Conservation (phyloP, 2,329 filamentous ascomycete genomes). For the Penicillium expansum region DNA sequence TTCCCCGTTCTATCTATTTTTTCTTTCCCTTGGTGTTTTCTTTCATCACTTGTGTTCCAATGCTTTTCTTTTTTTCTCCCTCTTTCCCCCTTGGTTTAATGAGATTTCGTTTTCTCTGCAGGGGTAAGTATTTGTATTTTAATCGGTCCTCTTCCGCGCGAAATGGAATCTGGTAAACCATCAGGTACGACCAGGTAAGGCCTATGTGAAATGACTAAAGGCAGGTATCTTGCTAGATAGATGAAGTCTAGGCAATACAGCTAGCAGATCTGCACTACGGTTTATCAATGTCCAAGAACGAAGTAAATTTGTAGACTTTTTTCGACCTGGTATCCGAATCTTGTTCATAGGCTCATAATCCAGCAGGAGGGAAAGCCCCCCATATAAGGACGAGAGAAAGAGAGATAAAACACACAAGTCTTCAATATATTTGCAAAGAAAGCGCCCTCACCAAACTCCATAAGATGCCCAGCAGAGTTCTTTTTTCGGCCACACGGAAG, state of each 20-base stretch:
- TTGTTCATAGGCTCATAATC: slow-evolving; percentile 37
- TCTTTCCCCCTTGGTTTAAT: slow-evolving; percentile 24
- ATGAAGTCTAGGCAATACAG: slow-evolving; percentile 6
- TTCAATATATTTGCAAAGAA: slow-evolving; percentile 24
- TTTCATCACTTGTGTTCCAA: slow-evolving; percentile 24
- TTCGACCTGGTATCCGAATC: slow-evolving; percentile 31
- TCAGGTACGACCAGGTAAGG: slow-evolving; percentile 48
- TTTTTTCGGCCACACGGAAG: slow-evolving; percentile 22
- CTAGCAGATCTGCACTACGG: slow-evolving; percentile 3
- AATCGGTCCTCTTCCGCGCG: slow-evolving; percentile 23
- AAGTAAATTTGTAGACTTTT: slow-evolving; percentile 16
- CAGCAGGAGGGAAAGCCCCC: slow-evolving; percentile 20
- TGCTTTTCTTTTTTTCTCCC: slow-evolving; percentile 33
- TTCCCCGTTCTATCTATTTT: slow-evolving; percentile 27
- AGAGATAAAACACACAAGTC: slow-evolving; percentile 18
- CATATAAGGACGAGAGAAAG: slow-evolving; percentile 17
- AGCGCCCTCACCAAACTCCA: slow-evolving; percentile 40
- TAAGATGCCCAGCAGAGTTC: slow-evolving; percentile 35
- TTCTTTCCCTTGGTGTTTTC: slow-evolving; percentile 18
- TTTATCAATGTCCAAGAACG: background rate
- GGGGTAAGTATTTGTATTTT: slow-evolving; percentile 47
- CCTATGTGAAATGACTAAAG: slow-evolving; percentile 28
- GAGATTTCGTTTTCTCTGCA: slow-evolving; percentile 21
- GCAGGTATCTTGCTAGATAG: slow-evolving; percentile 19
- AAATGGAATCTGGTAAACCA: slow-evolving; percentile 18